Base-by-base conservation (phyloP, 1,284 basidiomycete genomes). In the Cryptococcus sp. region DNA sequence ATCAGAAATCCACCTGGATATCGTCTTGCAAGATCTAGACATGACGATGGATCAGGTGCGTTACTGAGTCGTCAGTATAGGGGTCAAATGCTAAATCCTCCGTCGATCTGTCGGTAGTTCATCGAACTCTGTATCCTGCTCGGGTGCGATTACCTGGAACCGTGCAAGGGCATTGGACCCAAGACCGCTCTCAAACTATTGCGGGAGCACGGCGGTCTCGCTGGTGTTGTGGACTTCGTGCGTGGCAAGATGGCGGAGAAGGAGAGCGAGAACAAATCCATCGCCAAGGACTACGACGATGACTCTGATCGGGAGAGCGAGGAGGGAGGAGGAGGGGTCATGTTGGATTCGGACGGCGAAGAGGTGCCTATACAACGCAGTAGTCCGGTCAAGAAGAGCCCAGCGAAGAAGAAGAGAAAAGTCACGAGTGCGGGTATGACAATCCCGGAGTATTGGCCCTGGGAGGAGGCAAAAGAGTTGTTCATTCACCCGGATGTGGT, bases 41-140 rank as follows among this genome's bases (percentile, higher is more conserved):
- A 93, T 99, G 91, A 81, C 84, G 40, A 97, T 97, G 93, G 87
- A 89, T 57, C 88, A 88, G 80, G 92, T 91, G 63, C n/a, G 54
- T 47, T 7, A 3, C 25, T 35, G 5, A 45, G 8, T 17, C 46
- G 41, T 52, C 43, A 38, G 15, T 23, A 17, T 52, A 23, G 27
- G 25, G 25, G 19, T 38, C 30, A 35, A 46, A 23, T 38, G 23
- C 39, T 49, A 30, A 25, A 19, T 15, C 7, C 22, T 13, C 22
- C 3, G 50, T 22, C 10, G 48, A 27, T 15, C 23, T 43, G 11
- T 19, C 16, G 2, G 50, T 71, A 96, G 89, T 99, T 99, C 75
- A 91, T 93, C 71, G 96, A 99, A 66, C 83, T 99, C 3, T 99
- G 96, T 77, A 91, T 99, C 62, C 83, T 99, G 8, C 87, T 98